A percentile compares a stretch with the other conserved stretches of the same genome.
Evolutionary conservation across 2,329 filamentous ascomycete genomes (phyloP).

Genomic region (Pseudocercospora musae): DNA sequence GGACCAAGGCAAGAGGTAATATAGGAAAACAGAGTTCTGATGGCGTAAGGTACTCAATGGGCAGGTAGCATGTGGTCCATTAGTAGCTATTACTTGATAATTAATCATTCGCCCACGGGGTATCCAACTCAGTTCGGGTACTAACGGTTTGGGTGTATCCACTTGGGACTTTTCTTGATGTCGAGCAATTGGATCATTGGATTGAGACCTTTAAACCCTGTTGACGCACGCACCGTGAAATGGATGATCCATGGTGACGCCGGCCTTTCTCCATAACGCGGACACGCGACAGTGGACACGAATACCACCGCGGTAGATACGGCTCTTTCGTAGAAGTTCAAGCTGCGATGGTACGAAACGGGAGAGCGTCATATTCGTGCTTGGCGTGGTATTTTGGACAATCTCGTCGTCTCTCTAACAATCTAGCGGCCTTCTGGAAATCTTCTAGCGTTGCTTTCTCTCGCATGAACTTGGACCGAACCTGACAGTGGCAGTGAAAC

Average conservation of each 20-base stretch:
- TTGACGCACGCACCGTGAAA: not conserved
- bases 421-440: conserved; percentile 1
- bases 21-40: conserved; percentile 5
- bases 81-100: conserved; percentile 18
- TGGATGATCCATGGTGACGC: not conserved
- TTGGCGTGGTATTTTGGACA: not conserved
- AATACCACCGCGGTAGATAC: conserved; percentile 5
- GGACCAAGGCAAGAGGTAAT: not conserved
- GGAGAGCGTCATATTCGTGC: not conserved
- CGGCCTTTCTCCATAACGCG: not conserved
- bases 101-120: conserved; percentile 16
- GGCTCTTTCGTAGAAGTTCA: not conserved
- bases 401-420: not conserved
- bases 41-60: not conserved
- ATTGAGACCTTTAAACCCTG: not conserved
- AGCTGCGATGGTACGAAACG: not conserved
- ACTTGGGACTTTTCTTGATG: not conserved
- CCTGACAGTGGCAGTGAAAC: not conserved
- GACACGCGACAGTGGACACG: not conserved
- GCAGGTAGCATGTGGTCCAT: not conserved
- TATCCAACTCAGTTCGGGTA: conserved; percentile 3
- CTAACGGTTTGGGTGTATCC: conserved; percentile 3
- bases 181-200: not conserved
- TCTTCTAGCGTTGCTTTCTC: not conserved
- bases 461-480: not conserved